Evolutionary conservation across 2,329 filamentous ascomycete genomes (phyloP).

Genomic region (Cadophora gregata): DNA sequence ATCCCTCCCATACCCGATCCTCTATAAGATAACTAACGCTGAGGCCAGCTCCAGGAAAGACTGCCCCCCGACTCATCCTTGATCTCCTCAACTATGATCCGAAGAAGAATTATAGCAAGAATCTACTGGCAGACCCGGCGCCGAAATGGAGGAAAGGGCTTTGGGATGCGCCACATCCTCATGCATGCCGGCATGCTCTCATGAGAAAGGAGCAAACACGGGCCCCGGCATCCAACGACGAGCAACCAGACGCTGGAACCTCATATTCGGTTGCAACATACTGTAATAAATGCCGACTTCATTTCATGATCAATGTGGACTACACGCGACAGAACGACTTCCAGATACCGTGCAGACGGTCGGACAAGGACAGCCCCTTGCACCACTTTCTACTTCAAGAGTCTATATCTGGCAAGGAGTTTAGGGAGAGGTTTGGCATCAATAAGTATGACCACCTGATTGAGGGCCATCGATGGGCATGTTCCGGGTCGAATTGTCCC

Average conservation of each 20-base stretch:
- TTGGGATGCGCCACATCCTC: constrained; percentile 30
- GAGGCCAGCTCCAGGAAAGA: constrained; percentile 51
- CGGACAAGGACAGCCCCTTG: constrained; percentile 56
- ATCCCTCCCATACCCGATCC: background rate
- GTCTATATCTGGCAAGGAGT: constrained; percentile 47
- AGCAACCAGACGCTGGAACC: constrained; percentile 46
- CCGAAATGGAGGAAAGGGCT: constrained; percentile 51
- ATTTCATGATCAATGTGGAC: constrained; percentile 63
- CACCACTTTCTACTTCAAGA: constrained; percentile 62
- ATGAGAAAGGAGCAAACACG: constrained; percentile 61
- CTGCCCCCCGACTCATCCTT: constrained; percentile 53
- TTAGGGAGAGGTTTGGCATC: constrained; percentile 38
- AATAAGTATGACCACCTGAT: constrained; percentile 37
- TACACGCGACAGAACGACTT: constrained; percentile 51
- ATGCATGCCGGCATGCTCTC: constrained; percentile 62
- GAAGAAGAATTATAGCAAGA: constrained; percentile 45
- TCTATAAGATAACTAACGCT: constrained; percentile 26
- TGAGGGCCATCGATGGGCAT: constrained; percentile 60
- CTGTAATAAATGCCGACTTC: constrained; percentile 66
- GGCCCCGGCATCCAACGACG: constrained; percentile 47
- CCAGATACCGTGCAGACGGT: constrained; percentile 40
- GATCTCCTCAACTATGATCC: constrained; percentile 53
- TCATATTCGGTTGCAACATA: constrained; percentile 63
- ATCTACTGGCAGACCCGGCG: constrained; percentile 61
- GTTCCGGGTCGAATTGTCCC: constrained; percentile 63